Conservation (phyloP, 2,329 filamentous ascomycete species). For the Sporothrix globosa region DNA sequence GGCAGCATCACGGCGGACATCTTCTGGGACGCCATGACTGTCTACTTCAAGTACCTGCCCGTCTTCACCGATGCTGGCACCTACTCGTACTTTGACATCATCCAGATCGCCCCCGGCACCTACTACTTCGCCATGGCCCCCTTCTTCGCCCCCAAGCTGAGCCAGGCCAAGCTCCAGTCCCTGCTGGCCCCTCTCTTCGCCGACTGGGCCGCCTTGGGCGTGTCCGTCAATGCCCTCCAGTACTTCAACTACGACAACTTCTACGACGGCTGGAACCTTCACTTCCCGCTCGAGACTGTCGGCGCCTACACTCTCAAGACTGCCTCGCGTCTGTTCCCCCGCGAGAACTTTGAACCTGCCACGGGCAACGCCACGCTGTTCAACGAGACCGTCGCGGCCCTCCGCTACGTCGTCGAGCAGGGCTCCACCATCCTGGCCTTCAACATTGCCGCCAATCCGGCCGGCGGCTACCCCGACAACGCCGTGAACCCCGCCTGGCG, state of each 20-base stretch:
- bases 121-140: conserved; percentile 41
- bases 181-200: conserved; percentile 38
- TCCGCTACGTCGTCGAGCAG: conserved; percentile 47
- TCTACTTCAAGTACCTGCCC: conserved; percentile 41
- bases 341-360: conserved; percentile 39
- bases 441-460: conserved; percentile 44
- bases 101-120: conserved; percentile 33
- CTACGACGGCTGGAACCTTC: conserved; percentile 52
- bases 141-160: conserved; percentile 39
- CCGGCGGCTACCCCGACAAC: conserved; percentile 43
- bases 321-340: conserved; percentile 42
- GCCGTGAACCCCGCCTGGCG: conserved; percentile 57
- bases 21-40: conserved; percentile 42
- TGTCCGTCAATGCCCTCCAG: conserved; percentile 34
- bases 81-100: conserved; percentile 43
- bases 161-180: conserved; percentile 36
- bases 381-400: conserved; percentile 38
- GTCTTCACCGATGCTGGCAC: conserved; percentile 39
- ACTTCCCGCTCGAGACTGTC: conserved; percentile 46
- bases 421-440: conserved; percentile 50
- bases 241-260: conserved; percentile 45
- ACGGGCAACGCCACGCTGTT: conserved; percentile 44
- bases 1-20: conserved; percentile 49
- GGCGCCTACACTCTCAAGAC: conserved; percentile 37
- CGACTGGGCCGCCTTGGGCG: conserved; percentile 38